Conservation (phyloP, 345 rosid species). For the Tarenaya hassleriana region DNA sequence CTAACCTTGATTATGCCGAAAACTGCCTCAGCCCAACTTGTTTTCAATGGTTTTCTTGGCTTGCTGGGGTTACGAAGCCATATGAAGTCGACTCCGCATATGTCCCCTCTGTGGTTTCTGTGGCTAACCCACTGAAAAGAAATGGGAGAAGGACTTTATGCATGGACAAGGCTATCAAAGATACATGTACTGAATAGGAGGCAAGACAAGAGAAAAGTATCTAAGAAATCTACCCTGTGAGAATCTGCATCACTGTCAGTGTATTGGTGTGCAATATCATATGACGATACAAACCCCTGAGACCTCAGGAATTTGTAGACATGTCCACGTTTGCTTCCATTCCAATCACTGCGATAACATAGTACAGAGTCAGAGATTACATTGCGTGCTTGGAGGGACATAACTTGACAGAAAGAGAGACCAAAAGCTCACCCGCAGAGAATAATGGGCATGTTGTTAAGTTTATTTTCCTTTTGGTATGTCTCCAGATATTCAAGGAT, state of each 20-base stretch:
- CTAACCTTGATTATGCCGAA: conserved; percentile 66
- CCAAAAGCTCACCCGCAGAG: conserved; percentile 68
- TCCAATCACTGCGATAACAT: conserved; percentile 69
- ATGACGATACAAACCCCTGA: conserved; percentile 89
- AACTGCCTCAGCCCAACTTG: conserved; percentile 68
- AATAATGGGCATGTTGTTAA: conserved; percentile 53
- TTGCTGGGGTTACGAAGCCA: conserved; percentile 75
- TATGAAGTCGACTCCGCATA: conserved; percentile 97
- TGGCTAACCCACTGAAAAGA: conserved; percentile 86
- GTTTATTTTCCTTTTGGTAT: conserved; percentile 61
- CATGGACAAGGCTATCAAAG: conserved; percentile 3
- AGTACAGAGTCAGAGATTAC: conserved; percentile 9
- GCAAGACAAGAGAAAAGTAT: not conserved
- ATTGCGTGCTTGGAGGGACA: not conserved
- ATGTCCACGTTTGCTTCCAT: conserved; percentile 98
- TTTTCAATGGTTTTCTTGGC: conserved; percentile 46
- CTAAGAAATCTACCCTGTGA: conserved; percentile 49
- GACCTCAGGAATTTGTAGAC: conserved; percentile 93
- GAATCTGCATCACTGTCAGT: conserved; percentile 76
- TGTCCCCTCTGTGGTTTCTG: conserved; percentile 88
- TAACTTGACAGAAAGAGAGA: conserved; percentile 7
- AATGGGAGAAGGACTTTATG: not conserved
- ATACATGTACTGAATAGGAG: not conserved
- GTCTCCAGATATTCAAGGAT: conserved; percentile 70
- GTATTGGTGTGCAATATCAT: conserved; percentile 84